Conservation (phyloP, 2,329 filamentous ascomycete species). For the Aureobasidium vineae region DNA sequence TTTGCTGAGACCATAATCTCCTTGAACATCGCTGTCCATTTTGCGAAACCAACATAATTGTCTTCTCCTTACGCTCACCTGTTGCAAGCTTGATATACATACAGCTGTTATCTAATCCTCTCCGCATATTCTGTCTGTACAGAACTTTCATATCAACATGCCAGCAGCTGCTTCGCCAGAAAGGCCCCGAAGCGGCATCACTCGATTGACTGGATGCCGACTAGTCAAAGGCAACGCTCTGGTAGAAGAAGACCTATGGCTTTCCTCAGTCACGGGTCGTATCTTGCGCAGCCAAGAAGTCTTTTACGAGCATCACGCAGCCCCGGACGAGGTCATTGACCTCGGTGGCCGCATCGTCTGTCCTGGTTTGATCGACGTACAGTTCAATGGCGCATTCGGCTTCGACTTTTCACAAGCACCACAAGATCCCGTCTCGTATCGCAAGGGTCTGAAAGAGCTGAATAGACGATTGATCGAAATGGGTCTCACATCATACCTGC, state of each 20-base stretch:
- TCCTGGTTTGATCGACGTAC: constrained; percentile 84
- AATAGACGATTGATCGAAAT: constrained; percentile 71
- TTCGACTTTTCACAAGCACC: constrained; percentile 86
- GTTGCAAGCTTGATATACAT: neutral
- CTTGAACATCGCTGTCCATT: neutral
- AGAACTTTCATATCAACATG: constrained; percentile 35
- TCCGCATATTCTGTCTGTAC: neutral
- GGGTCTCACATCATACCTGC: constrained; percentile 84
- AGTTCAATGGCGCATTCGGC: constrained; percentile 88
- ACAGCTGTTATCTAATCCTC: neutral
- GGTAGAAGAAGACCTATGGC: constrained; percentile 80
- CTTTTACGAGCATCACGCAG: constrained; percentile 64
- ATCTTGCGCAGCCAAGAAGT: constrained; percentile 69
- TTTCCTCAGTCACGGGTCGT: constrained; percentile 76
- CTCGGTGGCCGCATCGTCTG: constrained; percentile 79
- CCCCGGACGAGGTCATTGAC: constrained; percentile 73
- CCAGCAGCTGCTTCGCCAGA: constrained; percentile 43
- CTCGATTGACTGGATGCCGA: constrained; percentile 65
- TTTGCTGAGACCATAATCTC: no score
- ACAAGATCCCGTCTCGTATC: constrained; percentile 61
- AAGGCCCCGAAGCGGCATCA: constrained; percentile 56
- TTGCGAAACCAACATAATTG: neutral
- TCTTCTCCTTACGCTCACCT: neutral
- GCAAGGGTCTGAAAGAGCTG: constrained; percentile 67
- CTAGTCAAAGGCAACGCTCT: constrained; percentile 67